Percentiles rank a stretch among this genome's conserved stretches.
Evolutionary conservation across 2,329 filamentous ascomycete species (phyloP).

Genomic region (Ambrosiella beaveri): DNA sequence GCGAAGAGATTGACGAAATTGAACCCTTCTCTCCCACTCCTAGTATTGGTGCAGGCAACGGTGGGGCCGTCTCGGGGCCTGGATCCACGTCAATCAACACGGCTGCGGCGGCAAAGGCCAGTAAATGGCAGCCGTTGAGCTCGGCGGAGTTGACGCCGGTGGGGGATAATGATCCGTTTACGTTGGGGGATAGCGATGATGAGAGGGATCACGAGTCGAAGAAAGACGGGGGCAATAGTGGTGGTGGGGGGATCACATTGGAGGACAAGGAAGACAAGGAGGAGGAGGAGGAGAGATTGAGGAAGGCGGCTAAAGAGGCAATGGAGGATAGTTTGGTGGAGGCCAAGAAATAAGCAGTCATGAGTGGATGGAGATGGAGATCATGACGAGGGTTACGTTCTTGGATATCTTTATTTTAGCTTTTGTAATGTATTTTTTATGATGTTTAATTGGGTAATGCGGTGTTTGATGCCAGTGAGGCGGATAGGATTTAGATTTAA

Average conservation of each 20-base stretch:
- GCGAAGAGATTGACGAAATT: slow-evolving; percentile 59
- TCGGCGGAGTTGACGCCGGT: slow-evolving; percentile 39
- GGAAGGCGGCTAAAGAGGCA: slow-evolving; percentile 46
- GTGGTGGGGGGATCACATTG: slow-evolving; percentile 22
- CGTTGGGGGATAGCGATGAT: slow-evolving; percentile 85
- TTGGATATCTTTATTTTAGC: neutral
- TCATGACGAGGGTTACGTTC: neutral
- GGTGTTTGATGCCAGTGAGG: neutral
- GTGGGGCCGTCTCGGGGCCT: neutral
- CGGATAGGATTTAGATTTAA: neutral
- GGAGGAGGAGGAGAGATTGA: slow-evolving; percentile 44
- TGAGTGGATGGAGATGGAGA: neutral
- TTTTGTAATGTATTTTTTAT: neutral
- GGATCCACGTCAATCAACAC: slow-evolving; percentile 15
- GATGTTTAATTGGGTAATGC: neutral
- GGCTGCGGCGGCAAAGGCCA: slow-evolving; percentile 44
- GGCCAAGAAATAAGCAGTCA: slow-evolving; percentile 16
- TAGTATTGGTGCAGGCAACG: neutral
- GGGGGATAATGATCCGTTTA: slow-evolving; percentile 82
- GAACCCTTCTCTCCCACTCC: slow-evolving; percentile 20
- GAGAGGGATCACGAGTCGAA: slow-evolving; percentile 45
- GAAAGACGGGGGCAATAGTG: slow-evolving; percentile 16
- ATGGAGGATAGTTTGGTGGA: slow-evolving; percentile 39
- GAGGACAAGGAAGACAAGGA: slow-evolving; percentile 34
- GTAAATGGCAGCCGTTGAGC: slow-evolving; percentile 95